Base-by-base conservation (phyloP, 192 early-diverging fungal genomes). In the Backusella sp. region DNA sequence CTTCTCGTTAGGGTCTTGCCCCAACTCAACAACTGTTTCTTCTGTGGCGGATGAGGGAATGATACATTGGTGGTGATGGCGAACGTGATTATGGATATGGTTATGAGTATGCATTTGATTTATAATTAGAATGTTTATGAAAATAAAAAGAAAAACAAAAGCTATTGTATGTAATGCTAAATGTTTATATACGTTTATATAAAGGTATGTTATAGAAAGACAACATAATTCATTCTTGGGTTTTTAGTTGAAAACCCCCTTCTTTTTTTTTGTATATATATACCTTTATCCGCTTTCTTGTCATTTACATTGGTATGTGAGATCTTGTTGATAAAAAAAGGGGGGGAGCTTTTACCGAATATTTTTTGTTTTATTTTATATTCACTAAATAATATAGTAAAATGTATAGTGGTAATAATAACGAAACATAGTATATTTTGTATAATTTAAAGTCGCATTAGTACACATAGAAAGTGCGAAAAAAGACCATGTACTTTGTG, bases 161-260 rank as follows among this genome's bases (percentile, higher is more conserved):
- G 1, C 11, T 28, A 62, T 62, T 59, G 26, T 23, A n/a, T 59
- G 14, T 59, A 11, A 59, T 59, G 26, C 14, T 28, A 28, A 56
- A 11, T 4, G 56, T 14, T 62, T 62, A 28, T 62, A 28, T 62
- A 62, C 6, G n/a, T 62, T 62, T 62, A 62, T 14, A 62, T 62
- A 62, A 26, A 23, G 21, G 56, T 62, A 62, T 62, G 56, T 28
- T 62, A 12, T 62, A 62, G 21, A 62, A 62, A 62, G 56, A 62
- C 56, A 62, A 62, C 56, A 62, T 62, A 28, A 62, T 62, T 62
- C 56, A 62, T 62, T 62, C 56, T 62, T 62, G 56, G 56, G 11
- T 28, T 62, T 62, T 62, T 62, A 62, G 56, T 62, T 28, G 21
- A 28, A 62, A 28, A 62, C 2, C 56, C 56, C 56, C 56, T 28